phyloP scores from a whole-genome alignment of 2,329 filamentous ascomycete species.

The Elsinoe batatas region DNA sequence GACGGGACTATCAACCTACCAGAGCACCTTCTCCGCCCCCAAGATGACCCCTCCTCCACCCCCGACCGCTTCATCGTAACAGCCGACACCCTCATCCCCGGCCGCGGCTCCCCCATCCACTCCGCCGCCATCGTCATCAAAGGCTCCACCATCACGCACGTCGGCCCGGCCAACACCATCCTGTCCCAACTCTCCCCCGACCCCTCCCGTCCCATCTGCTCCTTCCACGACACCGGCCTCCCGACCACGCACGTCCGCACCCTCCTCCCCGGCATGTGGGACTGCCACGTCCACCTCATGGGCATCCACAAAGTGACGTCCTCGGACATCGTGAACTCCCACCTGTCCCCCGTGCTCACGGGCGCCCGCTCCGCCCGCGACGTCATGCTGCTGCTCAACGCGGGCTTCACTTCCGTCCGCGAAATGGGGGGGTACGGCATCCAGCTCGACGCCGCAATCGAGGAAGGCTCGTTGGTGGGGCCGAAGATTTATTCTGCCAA shows the following conservation, averaged over 20 bases:
- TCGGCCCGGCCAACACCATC: constrained; percentile 24
- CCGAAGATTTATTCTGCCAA: constrained; percentile 42
- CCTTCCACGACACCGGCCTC: constrained; percentile 18
- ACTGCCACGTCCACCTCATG: constrained; percentile 42
- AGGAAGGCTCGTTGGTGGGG: constrained; percentile 37
- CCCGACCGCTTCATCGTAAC: constrained; percentile 12
- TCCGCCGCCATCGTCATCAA: constrained; percentile 33
- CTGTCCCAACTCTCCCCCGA: background rate
- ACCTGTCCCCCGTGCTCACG: constrained; percentile 24
- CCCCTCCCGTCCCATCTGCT: constrained; percentile 18
- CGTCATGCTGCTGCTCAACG: constrained; percentile 34
- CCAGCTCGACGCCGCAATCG: constrained; percentile 35
- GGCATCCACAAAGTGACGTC: constrained; percentile 26
- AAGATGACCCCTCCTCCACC: background rate
- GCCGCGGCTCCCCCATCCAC: constrained; percentile 34
- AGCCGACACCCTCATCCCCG: constrained; percentile 37
- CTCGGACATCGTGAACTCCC: constrained; percentile 20
- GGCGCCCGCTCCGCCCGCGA: constrained; percentile 36
- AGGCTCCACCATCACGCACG: constrained; percentile 33
- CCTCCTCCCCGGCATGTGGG: constrained; percentile 45
- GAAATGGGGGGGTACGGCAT: constrained; percentile 41
- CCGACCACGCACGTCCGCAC: constrained; percentile 31
- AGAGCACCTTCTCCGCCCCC: background rate
- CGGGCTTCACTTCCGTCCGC: constrained; percentile 43
- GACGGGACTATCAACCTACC: background rate